Base-by-base conservation (phyloP, 1,284 basidiomycete species). In the Cerrena zonata region DNA sequence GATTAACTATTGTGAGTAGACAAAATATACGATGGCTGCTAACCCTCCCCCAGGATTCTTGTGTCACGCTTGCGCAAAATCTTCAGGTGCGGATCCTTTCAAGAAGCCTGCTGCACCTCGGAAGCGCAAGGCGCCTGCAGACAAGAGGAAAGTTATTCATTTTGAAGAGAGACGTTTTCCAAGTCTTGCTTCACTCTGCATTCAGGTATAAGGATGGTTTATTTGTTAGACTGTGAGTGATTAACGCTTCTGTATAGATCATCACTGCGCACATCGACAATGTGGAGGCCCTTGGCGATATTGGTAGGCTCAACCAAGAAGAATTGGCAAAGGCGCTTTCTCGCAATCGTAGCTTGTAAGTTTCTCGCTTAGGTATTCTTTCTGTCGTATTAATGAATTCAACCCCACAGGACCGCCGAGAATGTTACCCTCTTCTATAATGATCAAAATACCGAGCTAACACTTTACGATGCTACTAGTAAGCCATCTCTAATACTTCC, bases 381-480 rank as follows among this genome's bases (percentile, higher is more conserved):
- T 19, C 23, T 34, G 22, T 12, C 13, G 5, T 22, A 5, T 7
- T 10, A 50, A 12, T 21, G 25, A 19, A 18, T 34, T 15, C 34
- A 44, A 15, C 4, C 25, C 13, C 34, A 2, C 51, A 87, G 88
- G 54, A 90, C 88, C 3, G 66, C 79, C 0, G 79, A 89, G 56
- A 94, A 91, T 47, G 85, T 83, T 0, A 78, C 79, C 27, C 73
- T 99, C 15, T 95, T 99, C 69, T 92, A 97, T 61, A 82, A 84
- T 50, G 72, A 81, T 1, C 69, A 78, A 37, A 86, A 94, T 52
- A 77, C 74, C 1, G 77, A 74, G 4, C 72, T 99, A 34, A 82
- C 78, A 0, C 71, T 99, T 45, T 96, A 93, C 64, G 96, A 99
- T 68, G 91, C 87, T 54, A 96, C 94, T 1, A 85, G 91, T 94